Base-by-base conservation (phyloP, 345 rosid genomes). In the Syzygium aqueum region DNA sequence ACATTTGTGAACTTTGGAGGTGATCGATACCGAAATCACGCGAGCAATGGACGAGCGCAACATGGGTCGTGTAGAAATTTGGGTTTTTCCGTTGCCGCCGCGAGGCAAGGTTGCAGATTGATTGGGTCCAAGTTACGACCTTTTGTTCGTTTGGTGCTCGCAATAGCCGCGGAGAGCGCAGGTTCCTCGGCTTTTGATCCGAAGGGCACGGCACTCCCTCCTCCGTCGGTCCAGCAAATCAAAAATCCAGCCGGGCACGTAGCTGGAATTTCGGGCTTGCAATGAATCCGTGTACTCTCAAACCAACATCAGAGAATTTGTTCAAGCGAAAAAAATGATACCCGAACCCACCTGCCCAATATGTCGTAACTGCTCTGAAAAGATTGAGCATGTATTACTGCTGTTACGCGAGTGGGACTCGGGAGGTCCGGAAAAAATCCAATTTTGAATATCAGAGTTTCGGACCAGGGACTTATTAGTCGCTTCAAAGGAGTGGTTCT, bases 1-100 rank as follows among this genome's bases (percentile, higher is more conserved):
- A 87, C 92, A 11, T 59, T 90, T 91, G 85, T 77, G 86, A 46
- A 85, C 86, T 73, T 89, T 78, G 82, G 90, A 51, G 53, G 59
- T 77, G 67, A 92, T 19, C 80, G 93, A 89, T 21, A 61, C 50
- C 27, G 91, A 86, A 51, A 88, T 77, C 67, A 86, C 51, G 84
- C 90, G 94, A 37, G 80, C 80, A 1, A 33, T 40, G 49, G 80
- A 33, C 27, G 3, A 9, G 80, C 49, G 80, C 19, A 14, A 73
- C 80, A 73, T 73, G 80, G 49, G 49, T 73, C 37, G 80, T 27
- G 7, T 6, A 73, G 28, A 59, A 1, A 37, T 73, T 73, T 22
- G 49, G 22, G 3, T 19, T 10, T 40, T 40, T 22, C 21, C 46
- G 49, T 40, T 22, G 27, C 25, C 0, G 27, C 49, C 4, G 80